phyloP scores from a whole-genome alignment of 2,329 filamentous ascomycete species.

The Microdochium bolleyi region DNA sequence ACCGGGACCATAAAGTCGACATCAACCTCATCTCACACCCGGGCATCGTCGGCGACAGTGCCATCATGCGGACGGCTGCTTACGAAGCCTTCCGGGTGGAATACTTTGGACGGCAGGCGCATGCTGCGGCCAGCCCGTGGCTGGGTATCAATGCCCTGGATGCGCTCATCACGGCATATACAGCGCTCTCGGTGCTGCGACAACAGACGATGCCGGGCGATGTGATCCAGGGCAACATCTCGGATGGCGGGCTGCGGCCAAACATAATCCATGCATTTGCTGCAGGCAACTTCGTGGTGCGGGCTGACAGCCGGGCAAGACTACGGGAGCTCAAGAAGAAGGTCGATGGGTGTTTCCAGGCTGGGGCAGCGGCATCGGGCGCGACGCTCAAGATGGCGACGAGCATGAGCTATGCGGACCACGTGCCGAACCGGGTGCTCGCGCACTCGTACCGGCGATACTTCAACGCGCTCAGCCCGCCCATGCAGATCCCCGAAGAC shows the following conservation, averaged over 20 bases:
- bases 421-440: constrained; percentile 44
- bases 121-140: constrained; percentile 50
- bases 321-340: constrained; percentile 29
- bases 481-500: constrained; percentile 21
- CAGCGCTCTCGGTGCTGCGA: constrained; percentile 39
- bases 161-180: constrained; percentile 41
- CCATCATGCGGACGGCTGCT: constrained; percentile 43
- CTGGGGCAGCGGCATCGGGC: constrained; percentile 39
- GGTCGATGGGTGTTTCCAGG: constrained; percentile 37
- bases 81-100: constrained; percentile 39
- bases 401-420: constrained; percentile 40
- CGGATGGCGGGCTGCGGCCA: constrained; percentile 40
- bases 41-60: constrained; percentile 31
- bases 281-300: constrained; percentile 21
- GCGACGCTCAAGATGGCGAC: constrained; percentile 35
- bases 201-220: constrained; percentile 47
- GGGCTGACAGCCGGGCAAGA: constrained; percentile 24
- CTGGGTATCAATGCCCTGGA: constrained; percentile 52
- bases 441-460: constrained; percentile 34
- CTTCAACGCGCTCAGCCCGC: constrained; percentile 31
- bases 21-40: constrained; percentile 33
- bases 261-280: constrained; percentile 47
- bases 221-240: constrained; percentile 42
- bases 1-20: constrained; percentile 27
- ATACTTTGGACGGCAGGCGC: constrained; percentile 46